A percentile compares a stretch with the other conserved stretches of the same genome.
Evolutionary conservation across 1,284 basidiomycete species (phyloP).

Genomic region (Bjerkandera adusta): DNA sequence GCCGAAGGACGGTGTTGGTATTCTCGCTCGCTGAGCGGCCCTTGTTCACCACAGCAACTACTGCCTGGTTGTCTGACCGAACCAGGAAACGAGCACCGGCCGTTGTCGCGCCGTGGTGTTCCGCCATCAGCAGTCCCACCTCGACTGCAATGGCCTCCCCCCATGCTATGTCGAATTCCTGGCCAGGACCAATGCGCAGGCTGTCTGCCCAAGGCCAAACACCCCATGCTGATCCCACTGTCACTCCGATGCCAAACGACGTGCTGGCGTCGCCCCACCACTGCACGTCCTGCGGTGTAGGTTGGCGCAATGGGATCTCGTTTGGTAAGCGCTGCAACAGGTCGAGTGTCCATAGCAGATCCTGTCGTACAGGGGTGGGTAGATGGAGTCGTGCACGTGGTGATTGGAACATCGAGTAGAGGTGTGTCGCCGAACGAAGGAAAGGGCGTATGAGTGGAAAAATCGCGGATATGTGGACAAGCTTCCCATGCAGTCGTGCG

Average conservation of each 20-base stretch:
- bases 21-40: conserved; percentile 28
- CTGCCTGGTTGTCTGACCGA: conserved; percentile 28
- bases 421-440: conserved; percentile 23
- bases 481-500: conserved; percentile 32
- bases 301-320: conserved; percentile 18
- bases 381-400: conserved; percentile 14
- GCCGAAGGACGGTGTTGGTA: conserved; percentile 30
- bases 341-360: conserved; percentile 23
- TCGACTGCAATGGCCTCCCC: conserved; percentile 37
- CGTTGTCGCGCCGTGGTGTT: conserved; percentile 14
- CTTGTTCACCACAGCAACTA: conserved; percentile 28
- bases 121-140: conserved; percentile 26
- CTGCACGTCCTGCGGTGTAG: conserved; percentile 24
- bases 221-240: conserved; percentile 29
- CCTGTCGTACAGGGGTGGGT: conserved; percentile 12
- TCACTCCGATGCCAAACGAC: conserved; percentile 37
- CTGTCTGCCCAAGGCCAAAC: conserved; percentile 33
- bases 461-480: conserved; percentile 32
- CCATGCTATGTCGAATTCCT: conserved; percentile 34
- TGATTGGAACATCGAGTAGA: conserved; percentile 21
- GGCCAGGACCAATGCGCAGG: conserved; percentile 28
- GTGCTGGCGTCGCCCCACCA: conserved; percentile 41
- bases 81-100: conserved; percentile 12
- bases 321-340: conserved; percentile 24
- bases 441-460: conserved; percentile 32